Conservation (phyloP, 2,329 filamentous ascomycete genomes). For the Botrytis porri region DNA sequence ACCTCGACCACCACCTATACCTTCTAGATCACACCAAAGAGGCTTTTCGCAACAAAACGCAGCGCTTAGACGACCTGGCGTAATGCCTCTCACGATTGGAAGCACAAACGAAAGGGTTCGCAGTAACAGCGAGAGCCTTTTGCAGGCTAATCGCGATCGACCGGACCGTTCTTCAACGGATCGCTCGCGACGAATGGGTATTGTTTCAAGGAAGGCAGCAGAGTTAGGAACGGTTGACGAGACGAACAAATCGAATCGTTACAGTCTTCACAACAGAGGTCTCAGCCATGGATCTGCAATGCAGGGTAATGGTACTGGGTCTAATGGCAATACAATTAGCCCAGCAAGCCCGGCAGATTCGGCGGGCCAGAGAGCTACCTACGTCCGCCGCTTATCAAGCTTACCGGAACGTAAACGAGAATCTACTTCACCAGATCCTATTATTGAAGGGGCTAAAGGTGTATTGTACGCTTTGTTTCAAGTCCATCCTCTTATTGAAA, state of each 20-base stretch:
- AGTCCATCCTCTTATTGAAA: slow-evolving; percentile 66
- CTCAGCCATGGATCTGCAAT: slow-evolving; percentile 68
- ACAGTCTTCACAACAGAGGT: slow-evolving; percentile 61
- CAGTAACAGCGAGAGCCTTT: slow-evolving; percentile 61
- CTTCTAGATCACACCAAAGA: slow-evolving; percentile 76
- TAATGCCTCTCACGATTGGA: slow-evolving; percentile 68
- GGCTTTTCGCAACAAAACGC: slow-evolving; percentile 66
- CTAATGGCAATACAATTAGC: slow-evolving; percentile 41
- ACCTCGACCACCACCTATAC: slow-evolving; percentile 71
- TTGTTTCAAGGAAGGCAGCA: slow-evolving; percentile 57
- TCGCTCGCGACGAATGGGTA: slow-evolving; percentile 61
- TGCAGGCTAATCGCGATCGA: slow-evolving; percentile 46
- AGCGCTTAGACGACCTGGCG: slow-evolving; percentile 63
- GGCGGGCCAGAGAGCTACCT: slow-evolving; percentile 55
- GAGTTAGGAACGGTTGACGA: slow-evolving; percentile 63
- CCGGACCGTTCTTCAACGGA: slow-evolving; percentile 43
- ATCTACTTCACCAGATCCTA: slow-evolving; percentile 58
- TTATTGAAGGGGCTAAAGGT: slow-evolving; percentile 63
- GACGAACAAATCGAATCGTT: slow-evolving; percentile 54
- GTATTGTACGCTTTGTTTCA: slow-evolving; percentile 66
- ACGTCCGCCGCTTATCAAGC: slow-evolving; percentile 61
- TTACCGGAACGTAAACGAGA: slow-evolving; percentile 60
- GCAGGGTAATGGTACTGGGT: slow-evolving; percentile 44
- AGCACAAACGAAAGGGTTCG: slow-evolving; percentile 66
- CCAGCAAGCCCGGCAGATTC: slow-evolving; percentile 60